Evolutionary conservation across 2,329 filamentous ascomycete species (phyloP), one percentile per base, ranked within the genome.

Genomic region (Aureobasidium subglaciale): DNA sequence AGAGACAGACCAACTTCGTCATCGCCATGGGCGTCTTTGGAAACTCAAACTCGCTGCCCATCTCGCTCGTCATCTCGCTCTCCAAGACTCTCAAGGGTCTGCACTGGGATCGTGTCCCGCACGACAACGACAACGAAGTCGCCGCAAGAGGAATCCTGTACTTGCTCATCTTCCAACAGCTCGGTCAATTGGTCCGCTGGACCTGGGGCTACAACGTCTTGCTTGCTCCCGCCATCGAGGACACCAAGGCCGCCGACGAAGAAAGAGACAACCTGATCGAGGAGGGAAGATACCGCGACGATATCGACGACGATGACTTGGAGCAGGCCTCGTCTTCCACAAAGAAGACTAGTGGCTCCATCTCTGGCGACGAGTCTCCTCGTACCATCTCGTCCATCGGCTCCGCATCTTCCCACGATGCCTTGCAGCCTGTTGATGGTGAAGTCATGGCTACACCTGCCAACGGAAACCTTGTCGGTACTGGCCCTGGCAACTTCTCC

Each of bases 161-260:
- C 67, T 80, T 99, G 10, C 79, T 99, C 59, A 95, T 99, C 62
- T 99, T 99, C 74, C 93, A 99, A 73, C 93, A 99, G 70, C 82
- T 99, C 3, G 93, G 93, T 20, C 93, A 99, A 71, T 77, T 97
- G 24, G 85, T 99, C 18, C 83, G 93, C 58, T 99, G 93, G 93
- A 96, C 89, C 60, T 99, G 93, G 93, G 93, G 93, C 10, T 97
- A 96, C 70, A 90, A 96, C 64, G 85, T 97, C 34, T 78, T 99
- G 16, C 77, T 99, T n/a, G 91, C 91, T 16, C 90, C 92, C 16
- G 87, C 89, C 62, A 83, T 86, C 46, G 85, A 87, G 57, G 77
- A 81, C 35, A 52, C 87, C 63, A 74, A 79, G 11, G 81, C 84
- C 57, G 83, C 86, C 58, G 76, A 78, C 22, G 67, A 63, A 9